phyloP scores from a whole-genome alignment of 257 asterid species.

The Rehmannia glutinosa region DNA sequence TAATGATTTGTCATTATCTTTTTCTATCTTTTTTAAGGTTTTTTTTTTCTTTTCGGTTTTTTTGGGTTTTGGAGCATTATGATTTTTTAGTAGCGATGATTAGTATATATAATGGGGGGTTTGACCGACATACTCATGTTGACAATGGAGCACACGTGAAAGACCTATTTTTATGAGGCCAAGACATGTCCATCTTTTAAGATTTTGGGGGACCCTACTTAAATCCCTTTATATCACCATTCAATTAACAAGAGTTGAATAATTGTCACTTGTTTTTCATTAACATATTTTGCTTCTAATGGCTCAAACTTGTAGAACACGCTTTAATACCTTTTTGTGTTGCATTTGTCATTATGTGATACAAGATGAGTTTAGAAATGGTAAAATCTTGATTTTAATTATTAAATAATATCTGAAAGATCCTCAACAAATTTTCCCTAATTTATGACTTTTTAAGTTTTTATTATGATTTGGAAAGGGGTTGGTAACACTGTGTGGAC shows the following conservation, averaged over 20 bases:
- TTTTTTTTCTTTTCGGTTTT: conserved; percentile 1
- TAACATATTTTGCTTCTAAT: no score
- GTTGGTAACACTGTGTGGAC: conserved; percentile 16
- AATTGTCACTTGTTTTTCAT: not conserved
- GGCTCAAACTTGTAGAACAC: not conserved
- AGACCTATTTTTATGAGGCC: conserved; percentile 30
- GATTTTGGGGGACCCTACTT: conserved; percentile 46
- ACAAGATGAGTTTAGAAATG: not conserved
- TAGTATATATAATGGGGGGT: conserved; percentile 37
- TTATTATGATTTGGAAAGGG: not conserved
- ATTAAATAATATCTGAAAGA: no score
- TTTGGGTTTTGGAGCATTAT: conserved; percentile 11
- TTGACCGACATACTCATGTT: conserved; percentile 61
- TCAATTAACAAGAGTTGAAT: not conserved
- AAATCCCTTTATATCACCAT: not conserved
- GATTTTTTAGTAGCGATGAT: conserved; percentile 26
- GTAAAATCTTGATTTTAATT: no score
- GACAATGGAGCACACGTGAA: conserved; percentile 59
- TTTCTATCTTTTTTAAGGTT: conserved; percentile 19
- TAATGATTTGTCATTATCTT: conserved; percentile 24
- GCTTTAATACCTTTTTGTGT: not conserved
- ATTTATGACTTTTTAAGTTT: no score
- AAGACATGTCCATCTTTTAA: conserved; percentile 44
- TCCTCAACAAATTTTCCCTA: no score
- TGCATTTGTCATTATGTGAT: not conserved